Evolutionary conservation across 2,329 filamentous ascomycete genomes (phyloP), one percentile per base, ranked within the genome.

Genomic region (Fusarium torulosum): DNA sequence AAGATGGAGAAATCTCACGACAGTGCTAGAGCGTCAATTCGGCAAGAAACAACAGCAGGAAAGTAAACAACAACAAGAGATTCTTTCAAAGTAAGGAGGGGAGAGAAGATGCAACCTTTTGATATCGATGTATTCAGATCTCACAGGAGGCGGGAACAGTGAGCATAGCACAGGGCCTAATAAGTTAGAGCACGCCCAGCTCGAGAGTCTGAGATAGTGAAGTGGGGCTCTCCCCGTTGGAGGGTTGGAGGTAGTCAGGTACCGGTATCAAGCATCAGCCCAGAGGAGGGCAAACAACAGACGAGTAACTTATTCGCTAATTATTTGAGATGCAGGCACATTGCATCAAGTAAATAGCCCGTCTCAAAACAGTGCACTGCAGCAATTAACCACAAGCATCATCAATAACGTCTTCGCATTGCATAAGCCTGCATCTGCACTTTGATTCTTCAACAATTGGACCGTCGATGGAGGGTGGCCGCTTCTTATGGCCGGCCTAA

Each of bases 71-170:
- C 27, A 44, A 23, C 25, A 37, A 42, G 40, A 40, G 27, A n/a
- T n/a, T n/a, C 25, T 23, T 40, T 45, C 13, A 9, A 49, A 41
- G 41, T 27, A 52, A 44, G 50, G 37, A 68, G 27, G 21, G 38
- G 38, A 57, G 29, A 51, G 20, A 50, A 38, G 45, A 59, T 63
- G 35, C 43, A 25, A 67, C 61, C 53, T 66, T 43, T 58, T 44
- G 23, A 53, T 46, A 47, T 58, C 44, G 27, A 53, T 46, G 51
- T 37, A 43, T 23, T 21, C 45, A 47, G 15, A 41, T 25, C 11
- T 52, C 44, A 40, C 20, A 13, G 13, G 27, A 57, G 33, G 35
- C 15, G 41, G 25, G 57, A 33, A 45, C 17, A 47, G 21, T 37
- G 29, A 7, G 29, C 23, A 50, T 33, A 50, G 33, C n/a, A n/a